A percentile compares a stretch with the other conserved stretches of the same genome.
These are phyloP conservation scores for Fraxinus baroniana DNA, from an alignment of 305 asterid genomes.

Conservation along the genomic window DNA sequence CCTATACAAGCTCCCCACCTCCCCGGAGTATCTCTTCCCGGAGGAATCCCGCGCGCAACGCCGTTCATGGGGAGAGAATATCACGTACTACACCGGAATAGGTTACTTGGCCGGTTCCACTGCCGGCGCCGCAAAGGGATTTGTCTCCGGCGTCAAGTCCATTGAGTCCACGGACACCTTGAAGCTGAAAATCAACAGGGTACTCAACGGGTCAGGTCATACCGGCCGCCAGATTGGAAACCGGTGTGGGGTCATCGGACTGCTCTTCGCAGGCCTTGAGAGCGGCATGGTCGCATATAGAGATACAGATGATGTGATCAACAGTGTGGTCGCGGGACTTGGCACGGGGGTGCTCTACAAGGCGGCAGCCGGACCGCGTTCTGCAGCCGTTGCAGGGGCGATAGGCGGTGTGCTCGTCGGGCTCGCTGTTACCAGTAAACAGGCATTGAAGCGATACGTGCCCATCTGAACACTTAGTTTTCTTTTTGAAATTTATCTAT, in stretches of 20 bases:
- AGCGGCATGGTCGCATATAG: conserved; percentile 81
- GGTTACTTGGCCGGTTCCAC: conserved; percentile 78
- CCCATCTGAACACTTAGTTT: conserved; percentile 46
- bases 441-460: conserved; percentile 73
- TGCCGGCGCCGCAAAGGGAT: conserved; percentile 68
- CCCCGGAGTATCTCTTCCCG: conserved; percentile 83
- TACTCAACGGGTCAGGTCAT: conserved; percentile 82
- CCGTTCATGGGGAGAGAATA: conserved; percentile 93
- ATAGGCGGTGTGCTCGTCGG: conserved; percentile 88
- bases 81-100: conserved; percentile 84
- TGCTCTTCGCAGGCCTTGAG: conserved; percentile 83
- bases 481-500: background rate
- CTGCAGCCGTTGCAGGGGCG: conserved; percentile 96
- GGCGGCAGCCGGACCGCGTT: conserved; percentile 90
- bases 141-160: conserved; percentile 58
- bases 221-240: conserved; percentile 72
- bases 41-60: conserved; percentile 78
- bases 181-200: conserved; percentile 69
- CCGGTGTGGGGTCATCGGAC: conserved; percentile 80
- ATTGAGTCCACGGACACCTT: conserved; percentile 68
- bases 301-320: conserved; percentile 79
- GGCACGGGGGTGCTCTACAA: conserved; percentile 83
- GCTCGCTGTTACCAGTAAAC: conserved; percentile 75
- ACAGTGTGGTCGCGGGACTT: conserved; percentile 92
- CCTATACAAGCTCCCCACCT: conserved; percentile 69